These are phyloP conservation scores for Capsicum pubescens DNA, from an alignment of 257 asterid genomes.

Conservation along the genomic window DNA sequence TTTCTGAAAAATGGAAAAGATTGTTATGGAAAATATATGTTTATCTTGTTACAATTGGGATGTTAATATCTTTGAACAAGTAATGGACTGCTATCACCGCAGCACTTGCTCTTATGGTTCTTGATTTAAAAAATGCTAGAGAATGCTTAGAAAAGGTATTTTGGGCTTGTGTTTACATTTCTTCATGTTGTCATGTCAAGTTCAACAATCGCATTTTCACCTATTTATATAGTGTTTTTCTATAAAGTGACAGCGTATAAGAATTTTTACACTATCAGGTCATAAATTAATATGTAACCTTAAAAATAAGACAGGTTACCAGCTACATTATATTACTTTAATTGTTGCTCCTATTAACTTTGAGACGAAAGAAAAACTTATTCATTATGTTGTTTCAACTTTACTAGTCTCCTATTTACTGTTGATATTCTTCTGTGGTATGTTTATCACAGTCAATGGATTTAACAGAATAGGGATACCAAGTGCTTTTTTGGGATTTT, in stretches of 20 bases:
- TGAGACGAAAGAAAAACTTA: not conserved
- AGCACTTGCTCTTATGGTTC: constrained; percentile 85
- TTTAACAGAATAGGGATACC: constrained; percentile 90
- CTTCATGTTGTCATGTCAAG: not conserved
- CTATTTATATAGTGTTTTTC: not conserved
- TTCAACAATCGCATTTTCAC: not conserved
- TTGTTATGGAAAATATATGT: constrained; percentile 68
- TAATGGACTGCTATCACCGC: constrained; percentile 95
- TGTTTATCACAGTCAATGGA: constrained; percentile 89
- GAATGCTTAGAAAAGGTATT: constrained; percentile 79
- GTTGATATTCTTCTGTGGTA: constrained; percentile 90
- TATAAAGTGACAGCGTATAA: not conserved
- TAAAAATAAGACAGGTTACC: not conserved
- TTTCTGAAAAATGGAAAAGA: constrained; percentile 56
- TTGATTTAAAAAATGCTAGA: constrained; percentile 87
- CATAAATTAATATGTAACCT: not conserved
- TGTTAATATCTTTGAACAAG: constrained; percentile 79
- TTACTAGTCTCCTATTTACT: constrained; percentile 93
- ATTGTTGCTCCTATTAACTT: not conserved
- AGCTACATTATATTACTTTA: not conserved
- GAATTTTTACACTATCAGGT: not conserved
- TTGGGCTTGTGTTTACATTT: not conserved
- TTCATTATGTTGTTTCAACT: constrained; percentile 7
- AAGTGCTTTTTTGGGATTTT: constrained; percentile 74
- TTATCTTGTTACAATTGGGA: constrained; percentile 79